Evolutionary conservation across 164 flowering plant genomes (phyloP), one percentile per base, ranked within the genome.

Genomic region (Euptelea pleiosperma): DNA sequence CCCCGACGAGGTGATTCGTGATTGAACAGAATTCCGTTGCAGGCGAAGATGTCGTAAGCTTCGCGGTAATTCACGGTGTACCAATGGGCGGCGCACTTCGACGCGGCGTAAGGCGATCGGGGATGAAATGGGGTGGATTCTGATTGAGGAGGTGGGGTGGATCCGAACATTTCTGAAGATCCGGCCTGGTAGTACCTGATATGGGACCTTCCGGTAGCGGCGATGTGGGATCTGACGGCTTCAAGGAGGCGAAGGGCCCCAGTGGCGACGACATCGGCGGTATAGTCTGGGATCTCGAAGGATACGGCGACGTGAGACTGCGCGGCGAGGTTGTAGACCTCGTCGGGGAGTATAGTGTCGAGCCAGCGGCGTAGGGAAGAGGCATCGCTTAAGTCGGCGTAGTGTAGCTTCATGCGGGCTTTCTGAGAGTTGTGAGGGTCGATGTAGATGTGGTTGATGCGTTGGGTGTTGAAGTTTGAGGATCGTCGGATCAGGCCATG

Each of bases 281-380:
- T 92, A 70, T 85, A 92, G 62, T 89, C 96, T 1, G 98, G 98
- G 80, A 85, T 85, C 79, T 92, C 98, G 61, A 92, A 92, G 43
- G 96, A 89, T 52, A 92, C 96, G 5, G 98, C 98, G 24, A 92
- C 98, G 65, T 92, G 96, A n/a, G 93, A 85, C 50, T 92, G 98
- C 37, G 96, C 98, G 40, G 96, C 98, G 33, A 92, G 88, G 64
- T 92, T 92, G 77, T 92, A 89, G 70, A 92, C 79, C 80, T 92
- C 98, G 70, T 92, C 87, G 42, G 98, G 96, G 30, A 11, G 59
- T 53, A 88, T 73, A 45, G 75, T 65, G 68, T 91, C 98, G 66
- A 91, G 67, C 94, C 89, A 83, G 55, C 96, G 94, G 55, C 96
- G 93, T 60, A 88, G 88, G 11, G 98, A 88, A 62, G 96, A 88